These are phyloP conservation scores for Penicillium turbatum DNA, from an alignment of 495 filamentous ascomycete genomes.

Conservation along the genomic window DNA sequence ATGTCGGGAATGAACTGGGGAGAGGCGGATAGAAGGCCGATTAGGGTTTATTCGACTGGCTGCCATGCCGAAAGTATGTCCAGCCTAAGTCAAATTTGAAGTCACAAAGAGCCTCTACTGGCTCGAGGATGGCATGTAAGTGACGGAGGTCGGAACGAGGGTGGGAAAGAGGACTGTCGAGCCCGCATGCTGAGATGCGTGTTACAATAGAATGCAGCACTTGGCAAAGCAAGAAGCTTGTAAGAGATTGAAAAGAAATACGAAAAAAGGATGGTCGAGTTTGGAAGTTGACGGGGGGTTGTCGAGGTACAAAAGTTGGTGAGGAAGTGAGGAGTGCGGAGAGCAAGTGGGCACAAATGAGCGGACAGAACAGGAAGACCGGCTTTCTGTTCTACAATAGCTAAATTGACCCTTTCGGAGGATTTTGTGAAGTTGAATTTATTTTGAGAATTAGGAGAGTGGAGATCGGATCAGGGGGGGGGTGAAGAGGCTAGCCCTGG, in stretches of 20 bases:
- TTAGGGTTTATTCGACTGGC: conserved; percentile 26
- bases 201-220: conserved; percentile 4
- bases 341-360: conserved; percentile 1
- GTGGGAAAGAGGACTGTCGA: conserved; percentile 25
- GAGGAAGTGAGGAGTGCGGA: conserved; percentile 2
- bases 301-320: not conserved
- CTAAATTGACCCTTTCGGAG: not conserved
- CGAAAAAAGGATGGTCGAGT: conserved; percentile 1
- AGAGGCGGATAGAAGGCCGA: conserved; percentile 30
- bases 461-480: conserved; percentile 11
- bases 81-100: conserved; percentile 16
- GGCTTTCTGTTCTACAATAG: not conserved
- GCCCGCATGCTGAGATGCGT: conserved; percentile 30
- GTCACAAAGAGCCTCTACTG: conserved; percentile 7
- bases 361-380: conserved; percentile 2
- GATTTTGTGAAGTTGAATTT: conserved; percentile 8
- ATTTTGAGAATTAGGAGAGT: conserved; percentile 1
- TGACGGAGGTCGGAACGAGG: conserved; percentile 20
- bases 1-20: conserved; percentile 23
- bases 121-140: conserved; percentile 20
- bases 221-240: not conserved
- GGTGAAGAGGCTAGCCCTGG: too few relatives aligned
- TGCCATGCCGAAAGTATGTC: conserved; percentile 33
- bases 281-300: not conserved
- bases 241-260: conserved; percentile 1